Percentiles rank a stretch among this genome's conserved stretches.
Conservation (phyloP, 352 stramenopile genomes). For the Phytopythium cucurbitacearum region DNA sequence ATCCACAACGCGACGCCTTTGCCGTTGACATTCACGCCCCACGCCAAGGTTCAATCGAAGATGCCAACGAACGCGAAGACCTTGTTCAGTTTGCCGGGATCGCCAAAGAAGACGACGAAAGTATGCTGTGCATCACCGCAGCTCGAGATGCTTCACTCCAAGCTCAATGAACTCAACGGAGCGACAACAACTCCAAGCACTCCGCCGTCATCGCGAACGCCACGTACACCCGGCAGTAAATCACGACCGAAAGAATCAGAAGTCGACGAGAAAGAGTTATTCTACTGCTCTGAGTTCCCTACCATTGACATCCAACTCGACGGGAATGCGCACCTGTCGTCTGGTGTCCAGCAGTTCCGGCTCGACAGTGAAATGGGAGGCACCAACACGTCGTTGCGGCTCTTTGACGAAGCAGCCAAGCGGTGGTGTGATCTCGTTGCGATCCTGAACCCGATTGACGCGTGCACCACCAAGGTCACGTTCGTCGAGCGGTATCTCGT, state of each 20-base stretch:
- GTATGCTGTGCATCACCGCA: conserved; percentile 55
- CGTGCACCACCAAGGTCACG: conserved; percentile 64
- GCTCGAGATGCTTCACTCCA: conserved; percentile 69
- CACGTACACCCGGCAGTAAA: conserved; percentile 10
- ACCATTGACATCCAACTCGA: conserved; percentile 61
- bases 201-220: neutral
- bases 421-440: conserved; percentile 77
- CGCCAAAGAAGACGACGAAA: conserved; percentile 32
- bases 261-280: conserved; percentile 35
- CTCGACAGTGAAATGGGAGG: conserved; percentile 47
- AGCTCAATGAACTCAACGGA: conserved; percentile 56
- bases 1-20: conserved; percentile 59
- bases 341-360: conserved; percentile 53
- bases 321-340: conserved; percentile 45
- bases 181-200: conserved; percentile 25
- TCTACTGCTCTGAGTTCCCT: conserved; percentile 70
- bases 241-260: conserved; percentile 12
- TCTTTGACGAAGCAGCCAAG: conserved; percentile 70
- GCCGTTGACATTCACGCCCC: conserved; percentile 46
- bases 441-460: conserved; percentile 61
- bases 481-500: conserved; percentile 83
- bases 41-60: conserved; percentile 43
- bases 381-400: conserved; percentile 56
- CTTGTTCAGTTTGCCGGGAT: conserved; percentile 50
- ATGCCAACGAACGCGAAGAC: conserved; percentile 47